phyloP scores from a whole-genome alignment of 345 rosid species.

The Eutrema japonicum region DNA sequence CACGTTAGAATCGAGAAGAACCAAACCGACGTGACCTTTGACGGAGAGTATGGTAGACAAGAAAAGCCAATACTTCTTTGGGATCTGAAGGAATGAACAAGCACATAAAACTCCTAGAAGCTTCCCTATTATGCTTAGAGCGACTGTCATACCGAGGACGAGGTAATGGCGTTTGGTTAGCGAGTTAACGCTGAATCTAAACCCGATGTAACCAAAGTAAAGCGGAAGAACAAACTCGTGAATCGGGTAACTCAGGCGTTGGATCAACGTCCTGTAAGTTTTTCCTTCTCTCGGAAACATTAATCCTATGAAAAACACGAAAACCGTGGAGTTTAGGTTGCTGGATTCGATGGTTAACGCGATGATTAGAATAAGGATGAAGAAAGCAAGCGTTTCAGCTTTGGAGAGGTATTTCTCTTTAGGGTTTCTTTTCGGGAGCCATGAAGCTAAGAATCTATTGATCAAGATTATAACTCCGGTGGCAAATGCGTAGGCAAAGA shows the following conservation, averaged over 20 bases:
- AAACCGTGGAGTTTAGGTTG: conserved; percentile 51
- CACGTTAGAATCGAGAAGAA: conserved; percentile 44
- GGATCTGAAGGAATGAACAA: conserved; percentile 57
- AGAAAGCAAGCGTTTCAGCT: conserved; percentile 55
- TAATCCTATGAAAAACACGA: conserved; percentile 64
- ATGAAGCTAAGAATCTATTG: conserved; percentile 55
- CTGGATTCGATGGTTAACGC: conserved; percentile 51
- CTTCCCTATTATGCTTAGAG: conserved; percentile 56
- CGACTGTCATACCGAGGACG: conserved; percentile 44
- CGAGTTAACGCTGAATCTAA: conserved; percentile 53
- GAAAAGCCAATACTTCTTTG: conserved; percentile 57
- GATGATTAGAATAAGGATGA: conserved; percentile 47
- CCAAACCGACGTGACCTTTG: conserved; percentile 76
- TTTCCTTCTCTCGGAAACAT: conserved; percentile 86
- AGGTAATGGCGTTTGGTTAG: conserved; percentile 33
- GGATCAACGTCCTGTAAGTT: conserved; percentile 65
- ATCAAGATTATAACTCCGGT: conserved; percentile 45
- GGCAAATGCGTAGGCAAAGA: conserved; percentile 40
- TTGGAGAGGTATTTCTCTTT: conserved; percentile 65
- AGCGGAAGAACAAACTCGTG: conserved; percentile 80
- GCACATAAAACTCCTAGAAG: conserved; percentile 63
- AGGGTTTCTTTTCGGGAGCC: conserved; percentile 65
- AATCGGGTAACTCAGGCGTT: conserved; percentile 64
- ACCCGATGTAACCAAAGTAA: conserved; percentile 80
- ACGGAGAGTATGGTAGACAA: conserved; percentile 59